Evolutionary conservation across 2,329 filamentous ascomycete genomes (phyloP), one percentile per base, ranked within the genome.

Genomic region (Thelonectria olida): DNA sequence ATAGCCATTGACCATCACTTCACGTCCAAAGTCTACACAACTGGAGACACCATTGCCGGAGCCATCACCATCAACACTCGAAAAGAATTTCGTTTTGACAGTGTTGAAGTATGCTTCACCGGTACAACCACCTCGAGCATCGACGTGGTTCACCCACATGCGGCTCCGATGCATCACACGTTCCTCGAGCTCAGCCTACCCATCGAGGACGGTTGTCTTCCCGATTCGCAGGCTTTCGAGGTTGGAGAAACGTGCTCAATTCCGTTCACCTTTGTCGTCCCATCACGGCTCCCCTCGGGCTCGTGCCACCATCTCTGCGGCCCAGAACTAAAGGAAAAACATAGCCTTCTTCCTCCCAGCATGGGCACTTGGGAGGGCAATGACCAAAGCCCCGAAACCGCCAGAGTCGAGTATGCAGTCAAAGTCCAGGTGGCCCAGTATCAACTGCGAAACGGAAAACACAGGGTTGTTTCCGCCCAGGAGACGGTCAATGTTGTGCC

Each of bases 261-360:
- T 0, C 66, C 67, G 0, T 70, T 70, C 12, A 57, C 64, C 1
- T 70, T 70, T n/a, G 52, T 70, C 0, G 62, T 70, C 10, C 67
- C 66, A 0, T 63, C 61, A 6, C 66, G 66, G 2, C 44, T 70
- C 3, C 64, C 67, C 0, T 64, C 64, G 1, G 65, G 59, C 0
- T 49, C 68, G 0, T 70, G 67, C 10, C 61, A 7, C 7, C 61
- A 69, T 5, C 28, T 20, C 17, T 58, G 55, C 10, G 58, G 56
- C 2, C n/a, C 62, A 0, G 45, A 53, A 0, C 50, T 66, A 1
- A 39, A 55, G 2, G 62, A 67, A n/a, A 45, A 59, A 2, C 67
- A 70, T 20, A 39, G 67, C 9, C 62, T 60, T 2, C 22, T 63
- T 5, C 67, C 67, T 1, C 68, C 68, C 2, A 69, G 64, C 1